Base-by-base conservation (phyloP, 129 eudicot species). In the Artemisia annua region DNA sequence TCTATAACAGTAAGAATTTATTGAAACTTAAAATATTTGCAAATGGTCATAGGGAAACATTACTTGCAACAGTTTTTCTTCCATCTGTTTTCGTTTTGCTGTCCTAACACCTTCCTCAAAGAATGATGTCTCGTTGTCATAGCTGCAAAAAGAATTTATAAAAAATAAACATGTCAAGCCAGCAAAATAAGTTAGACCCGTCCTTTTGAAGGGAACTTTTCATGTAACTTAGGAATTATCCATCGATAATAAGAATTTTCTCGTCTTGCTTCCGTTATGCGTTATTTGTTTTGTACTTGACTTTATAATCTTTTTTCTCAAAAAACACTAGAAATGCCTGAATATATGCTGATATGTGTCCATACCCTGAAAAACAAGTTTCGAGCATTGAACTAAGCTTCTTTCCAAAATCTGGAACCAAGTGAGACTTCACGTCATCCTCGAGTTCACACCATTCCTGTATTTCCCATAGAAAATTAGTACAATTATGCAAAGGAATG, bases 381-480 rank as follows among this genome's bases (percentile, higher is more conserved):
- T 80, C 80, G 20, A 92, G 85, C 77, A 92, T 77, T 79, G 94
- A 83, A 75, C 88, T 88, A 81, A 92, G 82, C 83, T 85, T 92
- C 84, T 67, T 83, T 65, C 97, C 97, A 75, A 92, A 92, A 17
- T 91, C 91, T 8, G 87, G 78, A 49, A 92, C 87, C 7, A 83
- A 78, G 59, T 83, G 85, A 69, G 91, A 76, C 68, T 85, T 86
- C 72, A 84, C 90, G 7, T 75, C 85, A 70, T 88, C 88, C 67
- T 89, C 97, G 28, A 92, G 60, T 55, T 79, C 78, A 66, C 83
- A 71, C 97, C 97, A 92, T 15, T 83, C 89, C 97, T 92, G 66
- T 79, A 78, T 67, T 16, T 49, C 52, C 39, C 20, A 26, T 5
- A 61, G 18, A 46, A 11, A 66, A n/a, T 51, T 15, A 66, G 48